Evolutionary conservation across 352 stramenopile species (phyloP).

Genomic region (Pythium oligandrum): DNA sequence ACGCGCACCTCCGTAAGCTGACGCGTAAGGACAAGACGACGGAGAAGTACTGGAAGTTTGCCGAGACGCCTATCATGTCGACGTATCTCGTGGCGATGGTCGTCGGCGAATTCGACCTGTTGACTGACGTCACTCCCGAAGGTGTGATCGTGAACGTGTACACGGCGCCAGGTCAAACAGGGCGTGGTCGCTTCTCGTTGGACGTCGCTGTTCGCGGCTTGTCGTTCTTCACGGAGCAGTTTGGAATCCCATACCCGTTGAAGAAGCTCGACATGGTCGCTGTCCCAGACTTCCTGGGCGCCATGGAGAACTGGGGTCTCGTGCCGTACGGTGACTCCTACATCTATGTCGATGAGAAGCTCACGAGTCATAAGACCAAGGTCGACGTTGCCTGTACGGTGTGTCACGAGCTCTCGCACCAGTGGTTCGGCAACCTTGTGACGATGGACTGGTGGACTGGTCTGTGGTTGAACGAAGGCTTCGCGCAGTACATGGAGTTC

Average conservation of each 20-base stretch:
- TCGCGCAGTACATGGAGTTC: conserved; percentile 96
- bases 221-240: conserved; percentile 66
- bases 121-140: conserved; percentile 85
- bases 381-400: conserved; percentile 91
- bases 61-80: conserved; percentile 95
- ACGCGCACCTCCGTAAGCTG: conserved; percentile 44
- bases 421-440: conserved; percentile 97
- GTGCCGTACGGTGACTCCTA: conserved; percentile 95
- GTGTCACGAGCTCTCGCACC: conserved; percentile 97
- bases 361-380: conserved; percentile 54
- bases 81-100: conserved; percentile 97
- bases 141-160: conserved; percentile 95
- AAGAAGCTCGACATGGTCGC: conserved; percentile 98
- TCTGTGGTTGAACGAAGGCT: conserved; percentile 98
- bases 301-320: conserved; percentile 95
- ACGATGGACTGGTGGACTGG: conserved; percentile 97
- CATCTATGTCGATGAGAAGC: conserved; percentile 76
- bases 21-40: conserved; percentile 33
- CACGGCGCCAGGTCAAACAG: conserved; percentile 89
- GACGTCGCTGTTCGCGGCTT: conserved; percentile 52
- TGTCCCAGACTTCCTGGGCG: conserved; percentile 93
- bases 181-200: conserved; percentile 90
- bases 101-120: conserved; percentile 95
- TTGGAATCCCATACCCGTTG: conserved; percentile 93
- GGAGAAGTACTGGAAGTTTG: conserved; percentile 83